Base-by-base conservation (phyloP, 2,329 filamentous ascomycete species). In the Fusarium compactum region DNA sequence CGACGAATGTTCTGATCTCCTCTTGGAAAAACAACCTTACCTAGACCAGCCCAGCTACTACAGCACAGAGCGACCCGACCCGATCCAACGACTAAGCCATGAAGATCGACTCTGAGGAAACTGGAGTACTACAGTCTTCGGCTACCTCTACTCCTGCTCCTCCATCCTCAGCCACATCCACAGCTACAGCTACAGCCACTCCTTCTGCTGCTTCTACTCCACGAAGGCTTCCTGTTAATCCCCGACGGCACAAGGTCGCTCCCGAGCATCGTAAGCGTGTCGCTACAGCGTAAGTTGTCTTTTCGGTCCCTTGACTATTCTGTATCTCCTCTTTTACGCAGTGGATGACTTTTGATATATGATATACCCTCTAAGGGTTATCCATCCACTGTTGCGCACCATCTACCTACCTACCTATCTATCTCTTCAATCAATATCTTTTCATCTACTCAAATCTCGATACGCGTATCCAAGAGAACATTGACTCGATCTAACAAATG, bases 181-280 rank as follows among this genome's bases (percentile, higher is more conserved):
- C 70, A 63, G 71, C 40, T 25, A 22, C 14, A 18, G n/a, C 25
- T 22, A 29, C 8, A n/a, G 38, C 51, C 38, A 14, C 22, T 29
- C 25, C 38, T 43, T 20, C 32, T 25, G 12, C 69, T 40, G 43
- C 34, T 40, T 50, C 60, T 32, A 74, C 76, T 41, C 71, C 71
- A 30, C 76, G 82, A 57, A 80, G 84, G 56, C 77, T 86, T 67
- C 83, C 84, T 29, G 84, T 86, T 68, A 85, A 86, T 71, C 83
- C 84, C 53, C 82, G 84, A 51, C 80, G 83, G 54, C 80, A 84
- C 70, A 84, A 84, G 76, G 84, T 86, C 52, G 74, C 81, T 25
- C 79, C 81, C 6, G 83, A 84, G 48, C 76, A 84, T 65, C 80
- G 84, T 54, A 85, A 85, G 75, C 81, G 84, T 46, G 84, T 86